A percentile compares a stretch with the other conserved stretches of the same genome.
Conservation (phyloP, 177 flowering plant species). For the Vitis hybrid region DNA sequence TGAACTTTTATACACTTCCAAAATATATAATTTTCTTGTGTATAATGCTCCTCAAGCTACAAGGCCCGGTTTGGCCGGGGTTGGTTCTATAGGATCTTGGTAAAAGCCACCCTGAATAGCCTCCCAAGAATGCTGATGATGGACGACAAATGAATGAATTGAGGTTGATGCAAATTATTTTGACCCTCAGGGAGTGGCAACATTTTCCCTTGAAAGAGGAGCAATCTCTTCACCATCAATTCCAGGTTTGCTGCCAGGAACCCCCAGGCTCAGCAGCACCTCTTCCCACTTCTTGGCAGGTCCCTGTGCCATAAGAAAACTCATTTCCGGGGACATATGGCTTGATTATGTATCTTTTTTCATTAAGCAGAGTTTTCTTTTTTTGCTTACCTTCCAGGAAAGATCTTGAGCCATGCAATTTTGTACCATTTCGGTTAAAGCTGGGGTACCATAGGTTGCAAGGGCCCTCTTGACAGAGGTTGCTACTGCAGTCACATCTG, state of each 20-base stretch:
- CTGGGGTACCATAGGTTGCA: slow-evolving; percentile 56
- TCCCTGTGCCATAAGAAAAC: slow-evolving; percentile 43
- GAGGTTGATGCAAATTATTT: not conserved
- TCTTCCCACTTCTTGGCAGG: slow-evolving; percentile 89
- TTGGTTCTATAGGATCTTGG: no score
- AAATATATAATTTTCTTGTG: no score
- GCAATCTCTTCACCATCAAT: slow-evolving; percentile 81
- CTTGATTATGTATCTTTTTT: not conserved
- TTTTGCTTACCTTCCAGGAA: slow-evolving; percentile 86
- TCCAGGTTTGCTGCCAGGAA: slow-evolving; percentile 64
- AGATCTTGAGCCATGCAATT: slow-evolving; percentile 95
- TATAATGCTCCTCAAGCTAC: no score
- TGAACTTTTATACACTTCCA: no score
- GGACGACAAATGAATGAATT: no score
- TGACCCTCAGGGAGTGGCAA: slow-evolving; percentile 76
- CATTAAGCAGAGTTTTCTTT: no score
- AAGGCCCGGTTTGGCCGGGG: no score
- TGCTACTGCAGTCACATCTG: slow-evolving; percentile 61
- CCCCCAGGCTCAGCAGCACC: slow-evolving; percentile 58
- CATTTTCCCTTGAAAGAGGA: slow-evolving; percentile 84
- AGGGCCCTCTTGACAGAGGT: slow-evolving; percentile 60
- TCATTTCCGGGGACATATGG: not conserved
- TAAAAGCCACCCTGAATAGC: no score
- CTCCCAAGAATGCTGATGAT: no score
- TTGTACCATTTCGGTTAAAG: slow-evolving; percentile 64